These are phyloP conservation scores for Irpex sp. DNA, from an alignment of 1,284 basidiomycete species.

Conservation along the genomic window DNA sequence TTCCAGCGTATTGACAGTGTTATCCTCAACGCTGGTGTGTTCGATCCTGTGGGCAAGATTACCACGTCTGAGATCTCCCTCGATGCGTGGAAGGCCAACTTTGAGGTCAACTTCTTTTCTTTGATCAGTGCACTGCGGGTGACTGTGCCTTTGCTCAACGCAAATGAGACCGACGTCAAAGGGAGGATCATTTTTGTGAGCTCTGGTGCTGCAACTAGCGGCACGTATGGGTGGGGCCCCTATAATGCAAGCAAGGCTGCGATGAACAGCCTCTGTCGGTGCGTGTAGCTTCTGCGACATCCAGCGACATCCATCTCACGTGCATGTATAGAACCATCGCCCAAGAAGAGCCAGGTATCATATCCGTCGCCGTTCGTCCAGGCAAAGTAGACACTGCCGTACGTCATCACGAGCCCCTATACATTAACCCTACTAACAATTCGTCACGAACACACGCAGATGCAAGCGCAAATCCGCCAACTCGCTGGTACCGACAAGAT, in stretches of 20 bases:
- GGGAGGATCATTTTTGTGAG: slow-evolving; percentile 77
- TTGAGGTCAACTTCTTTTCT: slow-evolving; percentile 84
- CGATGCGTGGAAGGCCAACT: slow-evolving; percentile 56
- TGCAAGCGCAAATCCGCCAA: slow-evolving; percentile 58
- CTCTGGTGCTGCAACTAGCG: slow-evolving; percentile 73
- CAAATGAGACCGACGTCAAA: slow-evolving; percentile 38
- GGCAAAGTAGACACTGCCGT: slow-evolving; percentile 80
- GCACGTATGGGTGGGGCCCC: slow-evolving; percentile 65
- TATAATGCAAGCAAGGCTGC: slow-evolving; percentile 83
- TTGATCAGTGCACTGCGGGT: slow-evolving; percentile 62
- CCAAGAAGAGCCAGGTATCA: slow-evolving; percentile 72
- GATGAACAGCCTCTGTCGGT: slow-evolving; percentile 79
- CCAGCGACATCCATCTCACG: not conserved
- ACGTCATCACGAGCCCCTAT: slow-evolving; percentile 18
- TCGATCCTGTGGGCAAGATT: slow-evolving; percentile 47
- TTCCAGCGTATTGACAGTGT: slow-evolving; percentile 68
- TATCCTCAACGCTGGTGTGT: slow-evolving; percentile 73
- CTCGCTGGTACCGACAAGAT: slow-evolving; percentile 38
- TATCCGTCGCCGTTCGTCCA: slow-evolving; percentile 73
- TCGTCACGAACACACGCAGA: slow-evolving; percentile 36
- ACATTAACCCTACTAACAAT: not conserved
- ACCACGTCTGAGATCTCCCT: slow-evolving; percentile 30
- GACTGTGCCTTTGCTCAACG: slow-evolving; percentile 62
- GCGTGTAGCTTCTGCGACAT: slow-evolving; percentile 8
- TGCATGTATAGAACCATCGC: slow-evolving; percentile 60